A percentile compares a stretch with the other conserved stretches of the same genome.
Evolutionary conservation across 352 stramenopile species (phyloP).

Genomic region (Phytopythium montanum): DNA sequence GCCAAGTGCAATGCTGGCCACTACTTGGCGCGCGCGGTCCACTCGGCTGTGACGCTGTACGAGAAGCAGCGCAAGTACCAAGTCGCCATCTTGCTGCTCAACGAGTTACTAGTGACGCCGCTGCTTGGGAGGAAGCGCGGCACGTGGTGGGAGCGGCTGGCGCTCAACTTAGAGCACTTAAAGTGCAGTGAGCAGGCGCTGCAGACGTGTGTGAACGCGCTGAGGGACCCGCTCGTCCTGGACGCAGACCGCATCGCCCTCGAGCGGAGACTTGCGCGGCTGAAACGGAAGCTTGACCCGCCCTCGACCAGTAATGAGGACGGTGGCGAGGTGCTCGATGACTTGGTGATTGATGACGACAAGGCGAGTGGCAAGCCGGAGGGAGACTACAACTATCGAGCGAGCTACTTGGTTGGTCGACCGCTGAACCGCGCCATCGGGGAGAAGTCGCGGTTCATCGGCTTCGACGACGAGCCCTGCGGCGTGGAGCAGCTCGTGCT

Average conservation of each 20-base stretch:
- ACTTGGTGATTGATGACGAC: slow-evolving; percentile 2
- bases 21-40: slow-evolving; percentile 54
- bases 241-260: slow-evolving; percentile 54
- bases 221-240: slow-evolving; percentile 53
- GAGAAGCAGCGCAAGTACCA: slow-evolving; percentile 79
- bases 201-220: slow-evolving; percentile 42
- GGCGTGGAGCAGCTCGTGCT: slow-evolving; percentile 84
- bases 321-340: neutral
- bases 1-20: slow-evolving; percentile 69
- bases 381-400: slow-evolving; percentile 31
- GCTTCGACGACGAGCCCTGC: slow-evolving; percentile 83
- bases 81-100: slow-evolving; percentile 56
- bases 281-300: slow-evolving; percentile 22
- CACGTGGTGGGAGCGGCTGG: slow-evolving; percentile 72
- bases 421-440: slow-evolving; percentile 72
- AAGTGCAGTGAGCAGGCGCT: slow-evolving; percentile 53
- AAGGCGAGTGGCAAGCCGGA: neutral
- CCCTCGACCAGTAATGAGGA: neutral
- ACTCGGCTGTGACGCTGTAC: slow-evolving; percentile 54
- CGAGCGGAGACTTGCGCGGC: slow-evolving; percentile 39
- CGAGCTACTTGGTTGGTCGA: slow-evolving; percentile 56
- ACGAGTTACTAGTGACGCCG: slow-evolving; percentile 48
- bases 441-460: slow-evolving; percentile 84
- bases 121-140: slow-evolving; percentile 65
- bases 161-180: slow-evolving; percentile 70